These are phyloP conservation scores for Pichia rugopelliculosa DNA, from an alignment of 805 yeast species.

Conservation along the genomic window DNA sequence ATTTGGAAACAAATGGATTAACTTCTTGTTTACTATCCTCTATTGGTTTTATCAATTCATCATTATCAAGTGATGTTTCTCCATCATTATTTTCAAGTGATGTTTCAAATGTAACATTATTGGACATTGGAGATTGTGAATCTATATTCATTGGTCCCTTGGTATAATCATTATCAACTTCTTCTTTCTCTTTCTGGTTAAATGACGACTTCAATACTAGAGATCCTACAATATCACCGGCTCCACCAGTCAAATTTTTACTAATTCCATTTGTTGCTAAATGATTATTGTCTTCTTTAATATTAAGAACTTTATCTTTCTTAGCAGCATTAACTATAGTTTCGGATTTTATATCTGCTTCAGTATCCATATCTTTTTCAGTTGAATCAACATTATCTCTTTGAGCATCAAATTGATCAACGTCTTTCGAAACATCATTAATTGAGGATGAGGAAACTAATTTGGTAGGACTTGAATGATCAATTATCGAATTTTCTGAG, in stretches of 20 bases:
- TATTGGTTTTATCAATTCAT: background rate
- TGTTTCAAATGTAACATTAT: background rate
- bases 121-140: too few species aligned
- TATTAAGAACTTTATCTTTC: background rate
- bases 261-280: background rate
- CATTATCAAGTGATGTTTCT: background rate
- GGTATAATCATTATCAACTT: background rate
- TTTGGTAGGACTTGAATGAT: background rate
- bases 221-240: background rate
- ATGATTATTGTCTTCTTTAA: background rate
- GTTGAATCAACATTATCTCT: conserved; percentile 15
- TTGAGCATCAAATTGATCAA: conserved; percentile 27
- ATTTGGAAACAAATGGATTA: conserved; percentile 3
- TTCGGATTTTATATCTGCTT: background rate
- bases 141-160: background rate
- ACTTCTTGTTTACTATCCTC: background rate
- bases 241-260: too few species aligned
- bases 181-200: background rate
- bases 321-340: background rate
- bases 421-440: conserved; percentile 17
- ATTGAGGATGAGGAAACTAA: background rate
- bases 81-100: background rate
- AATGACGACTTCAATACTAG: background rate
- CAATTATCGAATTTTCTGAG: background rate
- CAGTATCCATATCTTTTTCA: background rate